Conservation (phyloP, 257 asterid species). For the Nicotiana noctiflora region DNA sequence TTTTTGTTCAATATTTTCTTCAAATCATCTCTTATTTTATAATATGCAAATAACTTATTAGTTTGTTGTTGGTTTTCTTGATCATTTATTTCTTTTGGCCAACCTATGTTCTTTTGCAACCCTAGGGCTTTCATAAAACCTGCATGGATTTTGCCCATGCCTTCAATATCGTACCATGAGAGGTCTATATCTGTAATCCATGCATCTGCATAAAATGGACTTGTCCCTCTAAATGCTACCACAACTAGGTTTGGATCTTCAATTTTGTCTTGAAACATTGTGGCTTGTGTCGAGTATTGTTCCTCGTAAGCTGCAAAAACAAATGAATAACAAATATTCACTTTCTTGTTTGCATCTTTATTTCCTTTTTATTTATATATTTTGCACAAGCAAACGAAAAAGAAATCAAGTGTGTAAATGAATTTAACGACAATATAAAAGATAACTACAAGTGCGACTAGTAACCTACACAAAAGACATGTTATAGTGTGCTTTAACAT, state of each 20-base stretch:
- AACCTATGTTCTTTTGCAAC: slow-evolving; percentile 37
- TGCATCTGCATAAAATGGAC: slow-evolving; percentile 39
- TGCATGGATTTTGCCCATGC: slow-evolving; percentile 47
- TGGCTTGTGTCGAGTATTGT: slow-evolving; percentile 32
- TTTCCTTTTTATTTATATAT: no score
- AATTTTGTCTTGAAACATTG: slow-evolving; percentile 37
- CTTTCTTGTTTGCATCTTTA: no score
- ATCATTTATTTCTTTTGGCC: slow-evolving; percentile 36
- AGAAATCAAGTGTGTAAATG: neutral
- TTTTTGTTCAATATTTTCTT: slow-evolving; percentile 29
- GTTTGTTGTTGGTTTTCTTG: neutral
- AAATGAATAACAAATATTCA: no score
- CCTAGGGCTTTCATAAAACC: slow-evolving; percentile 71
- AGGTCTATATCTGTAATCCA: slow-evolving; percentile 59
- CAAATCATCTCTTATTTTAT: slow-evolving; percentile 39
- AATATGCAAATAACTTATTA: slow-evolving; percentile 40
- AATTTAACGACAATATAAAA: no score
- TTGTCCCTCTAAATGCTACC: slow-evolving; percentile 62
- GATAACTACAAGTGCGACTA: no score
- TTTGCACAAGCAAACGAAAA: neutral
- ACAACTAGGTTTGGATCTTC: slow-evolving; percentile 31
- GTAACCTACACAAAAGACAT: no score
- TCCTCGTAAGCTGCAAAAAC: slow-evolving; percentile 33
- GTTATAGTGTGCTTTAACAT: no score
- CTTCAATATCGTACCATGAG: slow-evolving; percentile 53